Percentiles rank a stretch among this genome's conserved stretches.
Conservation (phyloP, 495 filamentous ascomycete species). For the Massariosphaeria phaeospora region DNA sequence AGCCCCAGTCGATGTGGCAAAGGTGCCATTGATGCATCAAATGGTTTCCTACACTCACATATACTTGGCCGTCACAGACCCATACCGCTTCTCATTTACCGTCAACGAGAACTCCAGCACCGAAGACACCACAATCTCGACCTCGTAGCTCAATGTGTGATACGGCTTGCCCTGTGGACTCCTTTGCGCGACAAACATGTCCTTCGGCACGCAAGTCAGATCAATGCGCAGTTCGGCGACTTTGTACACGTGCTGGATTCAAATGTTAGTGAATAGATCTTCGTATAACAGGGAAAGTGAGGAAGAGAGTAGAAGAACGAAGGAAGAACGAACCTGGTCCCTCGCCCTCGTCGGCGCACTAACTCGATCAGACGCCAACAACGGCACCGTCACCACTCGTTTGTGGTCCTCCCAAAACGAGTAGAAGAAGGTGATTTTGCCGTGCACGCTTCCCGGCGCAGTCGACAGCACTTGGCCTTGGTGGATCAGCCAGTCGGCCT, state of each 20-base stretch:
- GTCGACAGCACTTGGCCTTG: slow-evolving; percentile 9
- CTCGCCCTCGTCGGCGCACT: background rate
- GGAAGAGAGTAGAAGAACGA: background rate
- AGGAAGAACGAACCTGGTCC: background rate
- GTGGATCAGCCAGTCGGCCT: slow-evolving; percentile 9
- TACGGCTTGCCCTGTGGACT: slow-evolving; percentile 2
- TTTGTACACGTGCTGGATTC: slow-evolving; percentile 5
- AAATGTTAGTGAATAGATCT: background rate
- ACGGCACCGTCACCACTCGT: background rate
- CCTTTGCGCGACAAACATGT: background rate
- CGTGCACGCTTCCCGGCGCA: background rate
- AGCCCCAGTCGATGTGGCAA: too few relatives aligned
- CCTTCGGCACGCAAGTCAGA: slow-evolving; percentile 4
- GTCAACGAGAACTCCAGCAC: slow-evolving; percentile 10
- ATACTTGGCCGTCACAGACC: slow-evolving; percentile 12
- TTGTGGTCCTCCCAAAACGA: background rate
- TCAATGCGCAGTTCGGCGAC: slow-evolving; percentile 8
- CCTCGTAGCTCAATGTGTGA: background rate
- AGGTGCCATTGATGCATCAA: too few relatives aligned
- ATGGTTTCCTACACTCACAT: too few relatives aligned
- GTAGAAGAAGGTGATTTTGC: background rate
- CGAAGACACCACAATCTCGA: slow-evolving; percentile 8
- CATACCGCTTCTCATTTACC: slow-evolving; percentile 12
- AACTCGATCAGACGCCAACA: slow-evolving; percentile 7
- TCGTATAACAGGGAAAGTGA: background rate